Conservation (phyloP, 2,329 filamentous ascomycete species). For the Paraphoma chrysanthemicola region DNA sequence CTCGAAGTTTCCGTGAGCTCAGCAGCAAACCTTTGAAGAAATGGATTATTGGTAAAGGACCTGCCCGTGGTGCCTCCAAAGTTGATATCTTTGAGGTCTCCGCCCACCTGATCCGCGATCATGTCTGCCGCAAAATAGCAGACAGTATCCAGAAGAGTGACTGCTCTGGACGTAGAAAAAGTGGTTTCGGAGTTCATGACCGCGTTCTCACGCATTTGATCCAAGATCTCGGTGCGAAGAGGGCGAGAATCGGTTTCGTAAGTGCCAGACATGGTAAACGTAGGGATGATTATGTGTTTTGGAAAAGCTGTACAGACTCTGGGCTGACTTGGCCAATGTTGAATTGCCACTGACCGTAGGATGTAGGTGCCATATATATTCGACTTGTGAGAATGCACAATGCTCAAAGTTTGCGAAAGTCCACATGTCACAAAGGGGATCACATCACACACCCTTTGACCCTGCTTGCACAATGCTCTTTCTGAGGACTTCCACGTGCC, state of each 20-base stretch:
- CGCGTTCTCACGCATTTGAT: not conserved
- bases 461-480: not conserved
- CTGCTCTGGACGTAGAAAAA: not conserved
- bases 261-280: no score
- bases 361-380: not conserved
- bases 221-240: no score
- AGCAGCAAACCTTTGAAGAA: not conserved
- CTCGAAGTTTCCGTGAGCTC: constrained; percentile 3
- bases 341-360: not conserved
- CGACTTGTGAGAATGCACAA: not conserved
- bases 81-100: not conserved
- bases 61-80: not conserved
- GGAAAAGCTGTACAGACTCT: not conserved
- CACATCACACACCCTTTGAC: not conserved
- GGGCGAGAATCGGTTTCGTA: no score
- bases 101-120: not conserved
- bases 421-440: not conserved
- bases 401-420: not conserved
- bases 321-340: not conserved
- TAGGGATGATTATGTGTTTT: no score
- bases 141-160: not conserved
- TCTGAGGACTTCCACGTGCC: not conserved
- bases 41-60: constrained; percentile 3
- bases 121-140: not conserved
- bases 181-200: not conserved